phyloP scores from a whole-genome alignment of 2,329 filamentous ascomycete species.

The Pyrenophora graminea region DNA sequence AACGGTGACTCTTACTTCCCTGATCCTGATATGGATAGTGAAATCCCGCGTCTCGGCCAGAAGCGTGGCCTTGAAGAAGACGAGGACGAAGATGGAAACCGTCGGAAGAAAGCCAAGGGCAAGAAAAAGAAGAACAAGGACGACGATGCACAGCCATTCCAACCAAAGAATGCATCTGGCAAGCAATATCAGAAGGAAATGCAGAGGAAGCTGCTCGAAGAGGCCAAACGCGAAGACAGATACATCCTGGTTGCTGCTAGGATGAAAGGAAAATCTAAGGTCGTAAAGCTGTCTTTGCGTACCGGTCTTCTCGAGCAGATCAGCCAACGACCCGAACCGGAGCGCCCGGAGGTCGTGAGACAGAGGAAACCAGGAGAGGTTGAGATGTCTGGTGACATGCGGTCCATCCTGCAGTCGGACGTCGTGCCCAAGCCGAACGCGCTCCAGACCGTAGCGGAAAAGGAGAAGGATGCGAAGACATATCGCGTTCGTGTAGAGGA shows the following conservation, averaged over 20 bases:
- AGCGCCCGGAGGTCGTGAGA: constrained; percentile 25
- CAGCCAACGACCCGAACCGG: constrained; percentile 35
- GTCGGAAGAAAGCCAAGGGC: constrained; percentile 23
- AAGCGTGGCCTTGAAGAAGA: constrained; percentile 38
- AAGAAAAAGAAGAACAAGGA: constrained; percentile 42
- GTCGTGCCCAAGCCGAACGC: constrained; percentile 26
- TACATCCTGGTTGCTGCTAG: constrained; percentile 53
- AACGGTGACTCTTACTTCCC: constrained; percentile 28
- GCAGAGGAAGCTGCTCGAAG: constrained; percentile 49
- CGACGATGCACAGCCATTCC: constrained; percentile 39
- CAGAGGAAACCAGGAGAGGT: constrained; percentile 28
- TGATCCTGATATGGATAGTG: constrained; percentile 30
- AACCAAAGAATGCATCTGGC: constrained; percentile 50
- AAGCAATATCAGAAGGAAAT: constrained; percentile 55
- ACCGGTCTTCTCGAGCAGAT: constrained; percentile 45
- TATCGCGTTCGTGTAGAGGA: constrained; percentile 47
- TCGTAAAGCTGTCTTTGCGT: constrained; percentile 49
- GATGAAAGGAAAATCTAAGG: constrained; percentile 51
- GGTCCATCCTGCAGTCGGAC: constrained; percentile 46
- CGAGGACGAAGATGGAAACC: constrained; percentile 31
- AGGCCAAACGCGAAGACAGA: constrained; percentile 50
- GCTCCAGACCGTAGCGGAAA: constrained; percentile 21
- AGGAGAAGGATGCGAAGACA: constrained; percentile 39
- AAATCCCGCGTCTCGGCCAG: constrained; percentile 38
- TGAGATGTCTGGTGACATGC: constrained; percentile 25